Evolutionary conservation across 177 flowering plant species (phyloP), one percentile per base, ranked within the genome.

Genomic region (Tripterygium wilfordii): DNA sequence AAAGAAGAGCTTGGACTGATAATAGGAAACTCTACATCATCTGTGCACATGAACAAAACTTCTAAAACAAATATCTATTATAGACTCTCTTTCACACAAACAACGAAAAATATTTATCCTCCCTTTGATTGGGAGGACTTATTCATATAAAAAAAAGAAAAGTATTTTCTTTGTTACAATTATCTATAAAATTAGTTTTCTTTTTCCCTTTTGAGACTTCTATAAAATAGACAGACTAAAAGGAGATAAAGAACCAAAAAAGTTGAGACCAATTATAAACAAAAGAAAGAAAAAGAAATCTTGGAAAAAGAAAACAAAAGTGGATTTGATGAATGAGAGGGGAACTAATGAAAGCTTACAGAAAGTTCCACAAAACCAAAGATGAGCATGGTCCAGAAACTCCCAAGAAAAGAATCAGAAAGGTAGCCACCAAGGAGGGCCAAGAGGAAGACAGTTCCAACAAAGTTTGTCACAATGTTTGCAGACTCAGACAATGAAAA

Each of bases 381-480:
- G 56, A 85, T 73, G 60, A 90, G 62, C 66, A 83, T 80, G 60
- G 96, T 88, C 87, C 91, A 79, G 52, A 90, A 90, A 63, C 82
- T 67, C 12, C 91, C 94, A 56, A 90, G 85, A 65, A 72, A 85
- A 37, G 97, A 83, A 44, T 90, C 96, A 3, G 97, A 80, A 46
- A 90, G 79, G 67, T 66, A 88, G 24, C 97, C 97, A 48, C 97
- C 97, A 47, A 90, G 61, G 32, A 90, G 87, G 48, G 97, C 63
- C 40, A 90, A 52, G 21, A 90, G 66, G 53, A 90, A 90, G 51
- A 85, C 48, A 49, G 97, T 90, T 26, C 97, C 97, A 20, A 90
- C 60, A 53, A 90, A 90, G 62, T 90, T 88, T 5, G 97, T 90
- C 33, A 90, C 96, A 20, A 68, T 62, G 45, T 90, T 90, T 53